A percentile compares a stretch with the other conserved stretches of the same genome.
Conservation (phyloP, 2,329 filamentous ascomycete genomes). For the Colletotrichum horii region DNA sequence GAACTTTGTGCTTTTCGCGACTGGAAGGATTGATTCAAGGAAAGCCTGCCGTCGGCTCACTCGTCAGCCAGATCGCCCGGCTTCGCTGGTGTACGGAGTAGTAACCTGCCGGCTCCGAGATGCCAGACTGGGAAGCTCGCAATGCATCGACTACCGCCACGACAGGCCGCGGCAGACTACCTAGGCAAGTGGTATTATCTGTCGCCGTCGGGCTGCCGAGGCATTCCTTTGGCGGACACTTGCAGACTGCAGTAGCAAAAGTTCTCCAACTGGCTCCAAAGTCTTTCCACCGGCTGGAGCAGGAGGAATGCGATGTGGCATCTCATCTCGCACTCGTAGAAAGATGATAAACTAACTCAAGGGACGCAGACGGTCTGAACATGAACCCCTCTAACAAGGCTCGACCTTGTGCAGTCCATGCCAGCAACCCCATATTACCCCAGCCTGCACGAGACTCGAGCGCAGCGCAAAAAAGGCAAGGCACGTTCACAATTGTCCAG, state of each 20-base stretch:
- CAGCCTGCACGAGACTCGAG: not conserved
- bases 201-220: not conserved
- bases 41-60: not conserved
- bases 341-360: not conserved
- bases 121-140: slow-evolving; percentile 7
- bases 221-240: not conserved
- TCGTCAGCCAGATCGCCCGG: not conserved
- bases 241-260: not conserved
- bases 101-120: not conserved
- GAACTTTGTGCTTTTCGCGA: not conserved
- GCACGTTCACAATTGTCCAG: slow-evolving; percentile 2
- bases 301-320: not conserved
- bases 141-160: not conserved
- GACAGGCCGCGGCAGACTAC: not conserved
- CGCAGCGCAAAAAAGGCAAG: not conserved
- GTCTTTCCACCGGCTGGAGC: not conserved
- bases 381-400: slow-evolving; percentile 1
- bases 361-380: slow-evolving; percentile 10
- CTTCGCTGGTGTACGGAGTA: not conserved
- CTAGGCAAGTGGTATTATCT: not conserved
- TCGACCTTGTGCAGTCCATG: not conserved
- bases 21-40: not conserved
- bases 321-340: not conserved
- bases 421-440: not conserved
- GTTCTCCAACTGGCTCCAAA: not conserved